Evolutionary conservation across 2,329 filamentous ascomycete species (phyloP), one percentile per base, ranked within the genome.

Genomic region (Monosporascus sp.): DNA sequence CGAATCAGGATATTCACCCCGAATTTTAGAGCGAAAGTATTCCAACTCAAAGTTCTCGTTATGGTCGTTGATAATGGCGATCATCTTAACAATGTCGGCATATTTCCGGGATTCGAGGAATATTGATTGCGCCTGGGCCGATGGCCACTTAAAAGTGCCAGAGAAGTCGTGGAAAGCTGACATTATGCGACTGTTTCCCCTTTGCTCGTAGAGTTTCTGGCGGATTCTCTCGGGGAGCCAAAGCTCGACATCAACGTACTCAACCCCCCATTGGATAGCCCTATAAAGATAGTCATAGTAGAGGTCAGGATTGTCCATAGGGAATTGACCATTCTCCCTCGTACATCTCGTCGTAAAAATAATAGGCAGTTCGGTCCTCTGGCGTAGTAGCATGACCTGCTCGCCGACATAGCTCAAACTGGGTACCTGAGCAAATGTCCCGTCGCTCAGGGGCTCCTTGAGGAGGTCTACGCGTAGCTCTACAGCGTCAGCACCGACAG

Each of bases 121-220:
- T 4, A 93, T 79, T 11, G 80, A 75, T 63, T 88, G 82, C 1
- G 89, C 89, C 60, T 88, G 80, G 7, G 80, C 72, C 0, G 88
- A 89, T 1, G 87, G 87, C 90, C 90, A 95, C 63, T 86, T 89
- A 77, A 93, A 93, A 1, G 78, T 86, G 2, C 89, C 88, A 0
- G 89, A 91, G 65, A 93, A 93, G 72, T 94, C 90, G 68, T 95
- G 91, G 64, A 93, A 94, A 14, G 91, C 90, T n/a, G 89, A 93
- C 75, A 95, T 91, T 70, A 96, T 91, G 59, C 86, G 87, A 64
- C 87, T 93, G 70, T 85, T 88, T 2, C 89, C 89, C 60, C 87
- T 86, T 51, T 82, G 78, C 60, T 87, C 81, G 51, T 84, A 87
- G 9, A 95, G 72, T 55, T 76, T 79, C 57, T 78, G 78, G 57